Evolutionary conservation across 108 stramenopile genomes (phyloP), one percentile per base, ranked within the genome.

Genomic region (Discostella stelligeroides): DNA sequence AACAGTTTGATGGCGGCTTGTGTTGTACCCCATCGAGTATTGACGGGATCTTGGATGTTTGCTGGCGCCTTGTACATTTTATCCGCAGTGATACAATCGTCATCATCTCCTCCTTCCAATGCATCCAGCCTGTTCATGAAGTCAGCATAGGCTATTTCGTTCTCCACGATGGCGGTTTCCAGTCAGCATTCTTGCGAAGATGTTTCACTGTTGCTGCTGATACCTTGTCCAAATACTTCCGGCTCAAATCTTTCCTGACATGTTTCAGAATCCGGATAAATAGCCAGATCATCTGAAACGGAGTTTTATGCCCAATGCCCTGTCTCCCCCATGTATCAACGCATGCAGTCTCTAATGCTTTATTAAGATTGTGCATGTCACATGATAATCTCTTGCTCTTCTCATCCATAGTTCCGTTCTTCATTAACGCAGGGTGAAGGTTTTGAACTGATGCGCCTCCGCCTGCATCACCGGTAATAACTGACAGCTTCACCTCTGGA

Each of bases 391-490:
- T 18, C 17, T 53, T 23, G 28, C 30, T 53, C 2, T 12, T 4
- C 15, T n/a, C 1, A 53, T 50, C 14, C 28, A 50, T 37, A 1
- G 42, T 39, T 13, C 24, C 37, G 9, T 12, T 38, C 53, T 1
- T 12, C 11, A 15, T 54, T 34, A 66, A 25, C 14, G 13, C 21
- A 4, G 49, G 49, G 38, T 53, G 34, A 23, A 66, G 24, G 11
- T 37, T 4, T 10, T 66, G 65, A 18, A 66, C 65, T 20, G 30
- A 2, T 18, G 65, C 65, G 3, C 65, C 65, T 0, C 65, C 65
- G 8, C 65, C 65, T 4, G 65, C 34, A 45, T 66, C 65, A 25
- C 65, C 65, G 40, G 49, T 51, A 10, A 54, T 38, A 34, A 25
- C 9, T 1, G 39, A 41, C 9, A 66, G 14, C 37, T 54, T 39